phyloP scores from a whole-genome alignment of 1,284 basidiomycete genomes.

The Ceratobasidium papillatum region DNA sequence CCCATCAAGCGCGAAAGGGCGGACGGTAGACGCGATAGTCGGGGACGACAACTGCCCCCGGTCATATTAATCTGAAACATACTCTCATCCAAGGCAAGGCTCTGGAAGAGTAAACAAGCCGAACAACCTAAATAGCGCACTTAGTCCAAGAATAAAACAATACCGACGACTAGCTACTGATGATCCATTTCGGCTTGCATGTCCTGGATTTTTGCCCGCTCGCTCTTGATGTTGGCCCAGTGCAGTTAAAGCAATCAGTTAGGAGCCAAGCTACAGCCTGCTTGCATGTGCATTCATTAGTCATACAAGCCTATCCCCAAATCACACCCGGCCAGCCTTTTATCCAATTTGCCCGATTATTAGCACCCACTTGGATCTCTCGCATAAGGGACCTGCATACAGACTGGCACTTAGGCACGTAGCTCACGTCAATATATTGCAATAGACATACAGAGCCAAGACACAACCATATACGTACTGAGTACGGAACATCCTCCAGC shows the following conservation, averaged over 20 bases:
- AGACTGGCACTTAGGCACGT: background rate
- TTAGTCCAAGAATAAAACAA: background rate
- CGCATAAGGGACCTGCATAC: background rate
- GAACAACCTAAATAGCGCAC: background rate
- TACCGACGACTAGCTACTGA: background rate
- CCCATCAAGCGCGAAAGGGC: background rate
- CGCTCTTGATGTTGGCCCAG: background rate
- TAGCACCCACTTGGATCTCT: background rate
- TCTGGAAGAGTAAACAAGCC: background rate
- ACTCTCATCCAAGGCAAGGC: background rate
- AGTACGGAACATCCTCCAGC: background rate
- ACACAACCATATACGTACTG: conserved; percentile 4
- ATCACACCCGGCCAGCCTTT: background rate
- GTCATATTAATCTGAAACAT: background rate
- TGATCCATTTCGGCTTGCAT: background rate
- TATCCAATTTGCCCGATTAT: background rate
- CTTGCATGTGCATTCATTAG: background rate
- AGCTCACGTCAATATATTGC: background rate
- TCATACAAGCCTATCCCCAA: background rate
- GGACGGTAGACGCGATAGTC: background rate
- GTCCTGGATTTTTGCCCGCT: background rate
- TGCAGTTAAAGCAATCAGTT: conserved; percentile 5
- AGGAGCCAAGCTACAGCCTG: background rate
- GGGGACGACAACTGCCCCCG: background rate
- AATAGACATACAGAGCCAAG: background rate